These are phyloP conservation scores for Aspergillus mulundensis DNA, from an alignment of 495 filamentous ascomycete species.

Conservation along the genomic window DNA sequence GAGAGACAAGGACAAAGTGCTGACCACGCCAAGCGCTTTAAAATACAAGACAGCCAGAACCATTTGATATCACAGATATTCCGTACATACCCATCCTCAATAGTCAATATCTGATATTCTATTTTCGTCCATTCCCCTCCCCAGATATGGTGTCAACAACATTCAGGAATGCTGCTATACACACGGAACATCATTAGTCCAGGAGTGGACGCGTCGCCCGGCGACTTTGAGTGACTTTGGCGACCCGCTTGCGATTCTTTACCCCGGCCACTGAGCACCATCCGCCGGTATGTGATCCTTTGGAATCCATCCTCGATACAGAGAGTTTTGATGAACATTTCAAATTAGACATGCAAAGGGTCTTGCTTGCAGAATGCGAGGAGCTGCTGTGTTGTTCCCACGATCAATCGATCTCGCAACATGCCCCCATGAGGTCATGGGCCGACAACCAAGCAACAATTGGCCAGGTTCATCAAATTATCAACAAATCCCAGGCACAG, in stretches of 20 bases:
- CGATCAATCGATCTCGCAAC: background rate
- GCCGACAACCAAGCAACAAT: background rate
- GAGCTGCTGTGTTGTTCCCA: background rate
- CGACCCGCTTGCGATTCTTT: constrained; percentile 13
- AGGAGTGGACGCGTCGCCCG: constrained; percentile 10
- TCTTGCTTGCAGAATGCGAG: background rate
- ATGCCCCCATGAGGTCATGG: background rate
- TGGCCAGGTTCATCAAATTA: background rate
- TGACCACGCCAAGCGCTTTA: background rate
- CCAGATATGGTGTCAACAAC: background rate
- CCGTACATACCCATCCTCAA: background rate
- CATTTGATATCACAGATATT: too few species aligned
- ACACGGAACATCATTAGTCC: background rate
- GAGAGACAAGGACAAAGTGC: background rate
- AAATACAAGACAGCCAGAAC: background rate
- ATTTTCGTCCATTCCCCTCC: background rate
- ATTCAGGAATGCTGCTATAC: background rate
- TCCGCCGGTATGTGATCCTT: constrained; percentile 11
- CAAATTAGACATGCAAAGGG: background rate
- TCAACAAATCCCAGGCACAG: constrained; percentile 14
- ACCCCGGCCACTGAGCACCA: background rate
- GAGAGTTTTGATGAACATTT: background rate
- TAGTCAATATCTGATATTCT: background rate
- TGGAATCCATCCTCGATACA: background rate
- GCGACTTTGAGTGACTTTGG: constrained; percentile 16